phyloP scores from a whole-genome alignment of 257 asterid species.

The Lithospermum erythrorhizon region DNA sequence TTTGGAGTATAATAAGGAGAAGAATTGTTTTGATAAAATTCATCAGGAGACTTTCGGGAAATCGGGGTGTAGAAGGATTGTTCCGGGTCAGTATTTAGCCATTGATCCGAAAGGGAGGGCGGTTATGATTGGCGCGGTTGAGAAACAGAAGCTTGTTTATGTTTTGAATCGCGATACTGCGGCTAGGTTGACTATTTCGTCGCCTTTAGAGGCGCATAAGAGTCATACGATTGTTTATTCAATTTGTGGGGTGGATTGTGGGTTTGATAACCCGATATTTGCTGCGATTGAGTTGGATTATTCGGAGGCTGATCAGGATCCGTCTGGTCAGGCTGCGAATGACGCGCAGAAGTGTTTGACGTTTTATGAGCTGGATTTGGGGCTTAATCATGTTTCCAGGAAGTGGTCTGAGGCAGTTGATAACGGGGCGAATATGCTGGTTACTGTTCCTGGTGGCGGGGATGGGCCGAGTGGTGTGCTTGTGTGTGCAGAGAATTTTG shows the following conservation, averaged over 20 bases:
- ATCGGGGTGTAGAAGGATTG: slow-evolving; percentile 92
- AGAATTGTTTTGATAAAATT: slow-evolving; percentile 68
- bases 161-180: slow-evolving; percentile 95
- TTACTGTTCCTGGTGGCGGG: slow-evolving; percentile 98
- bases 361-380: slow-evolving; percentile 88
- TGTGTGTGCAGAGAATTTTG: slow-evolving; percentile 95
- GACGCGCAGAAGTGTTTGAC: slow-evolving; percentile 93
- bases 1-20: slow-evolving; percentile 77
- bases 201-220: slow-evolving; percentile 96
- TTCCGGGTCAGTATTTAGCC: slow-evolving; percentile 92
- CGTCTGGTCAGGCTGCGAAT: slow-evolving; percentile 83
- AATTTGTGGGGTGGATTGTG: slow-evolving; percentile 89
- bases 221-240: slow-evolving; percentile 77
- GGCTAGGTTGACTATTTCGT: slow-evolving; percentile 88
- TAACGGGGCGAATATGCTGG: slow-evolving; percentile 94
- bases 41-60: slow-evolving; percentile 97
- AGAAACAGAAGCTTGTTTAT: slow-evolving; percentile 95
- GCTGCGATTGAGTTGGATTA: slow-evolving; percentile 97
- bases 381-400: slow-evolving; percentile 96
- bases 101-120: slow-evolving; percentile 99
- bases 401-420: slow-evolving; percentile 97
- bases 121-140: slow-evolving; percentile 94
- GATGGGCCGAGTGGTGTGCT: slow-evolving; percentile 99
- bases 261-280: slow-evolving; percentile 92
- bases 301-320: slow-evolving; percentile 94